phyloP scores from a whole-genome alignment of 2,329 filamentous ascomycete species.

The Exophiala oligosperma region DNA sequence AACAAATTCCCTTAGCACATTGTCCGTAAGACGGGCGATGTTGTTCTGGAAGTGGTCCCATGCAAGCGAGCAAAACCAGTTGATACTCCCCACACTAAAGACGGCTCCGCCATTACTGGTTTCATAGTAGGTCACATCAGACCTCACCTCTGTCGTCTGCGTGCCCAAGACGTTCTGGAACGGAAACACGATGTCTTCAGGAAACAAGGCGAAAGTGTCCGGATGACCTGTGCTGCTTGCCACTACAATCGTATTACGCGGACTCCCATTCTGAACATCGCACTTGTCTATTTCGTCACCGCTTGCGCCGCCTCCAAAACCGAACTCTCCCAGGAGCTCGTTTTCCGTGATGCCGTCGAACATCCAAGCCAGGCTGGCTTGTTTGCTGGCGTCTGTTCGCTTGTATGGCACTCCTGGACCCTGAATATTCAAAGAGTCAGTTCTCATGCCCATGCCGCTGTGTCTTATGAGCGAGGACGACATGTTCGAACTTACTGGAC shows the following conservation, averaged over 20 bases:
- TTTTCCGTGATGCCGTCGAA: conserved; percentile 24
- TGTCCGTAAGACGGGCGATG: conserved; percentile 29
- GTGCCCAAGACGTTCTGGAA: conserved; percentile 23
- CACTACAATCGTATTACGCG: conserved; percentile 31
- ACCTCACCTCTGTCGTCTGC: conserved; percentile 31
- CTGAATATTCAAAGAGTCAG: too few relatives aligned
- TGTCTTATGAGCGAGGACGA: too few relatives aligned
- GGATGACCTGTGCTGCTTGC: conserved; percentile 25
- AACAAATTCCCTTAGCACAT: conserved; percentile 19
- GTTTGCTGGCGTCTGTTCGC: not conserved
- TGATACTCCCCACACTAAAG: conserved; percentile 33
- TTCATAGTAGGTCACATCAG: conserved; percentile 32
- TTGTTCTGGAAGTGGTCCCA: conserved; percentile 32
- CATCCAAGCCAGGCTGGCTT: conserved; percentile 8
- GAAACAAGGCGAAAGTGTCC: conserved; percentile 25
- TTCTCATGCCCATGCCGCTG: too few relatives aligned
- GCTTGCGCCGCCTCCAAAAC: conserved; percentile 34
- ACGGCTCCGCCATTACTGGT: conserved; percentile 27
- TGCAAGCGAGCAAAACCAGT: conserved; percentile 30
- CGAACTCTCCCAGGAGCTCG: conserved; percentile 27
- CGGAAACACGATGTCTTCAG: conserved; percentile 2
- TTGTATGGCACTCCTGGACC: conserved; percentile 25
- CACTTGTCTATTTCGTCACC: conserved; percentile 40
- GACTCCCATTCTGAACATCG: conserved; percentile 35
- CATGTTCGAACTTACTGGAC: too few relatives aligned